Conservation (phyloP, 225 moss, liverwort and hornwort genomes). For the Pseudisothecium myosuroides region DNA sequence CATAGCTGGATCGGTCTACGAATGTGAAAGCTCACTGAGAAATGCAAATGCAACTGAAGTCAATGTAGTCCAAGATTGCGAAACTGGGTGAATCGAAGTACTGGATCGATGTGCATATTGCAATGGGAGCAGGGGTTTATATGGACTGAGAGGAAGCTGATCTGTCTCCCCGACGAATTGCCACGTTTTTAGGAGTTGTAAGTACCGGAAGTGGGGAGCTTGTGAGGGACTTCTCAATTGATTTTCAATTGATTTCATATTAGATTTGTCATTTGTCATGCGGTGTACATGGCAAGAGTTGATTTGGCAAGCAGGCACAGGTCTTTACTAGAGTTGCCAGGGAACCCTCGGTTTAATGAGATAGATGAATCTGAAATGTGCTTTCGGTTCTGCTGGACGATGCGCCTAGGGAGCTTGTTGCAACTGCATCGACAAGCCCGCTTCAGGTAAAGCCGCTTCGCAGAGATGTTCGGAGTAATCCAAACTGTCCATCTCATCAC, state of each 20-base stretch:
- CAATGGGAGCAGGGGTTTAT: not conserved
- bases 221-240: not conserved
- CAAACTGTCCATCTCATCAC: not conserved
- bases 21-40: not conserved
- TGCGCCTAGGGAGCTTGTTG: not conserved
- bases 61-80: not conserved
- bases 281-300: not conserved
- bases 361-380: not conserved
- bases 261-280: not conserved
- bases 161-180: not conserved
- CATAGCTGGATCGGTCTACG: not conserved
- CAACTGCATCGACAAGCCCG: not conserved
- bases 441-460: not conserved
- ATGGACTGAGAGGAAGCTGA: not conserved
- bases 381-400: not conserved
- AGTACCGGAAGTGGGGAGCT: not conserved
- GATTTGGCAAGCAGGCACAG: not conserved
- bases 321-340: not conserved
- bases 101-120: not conserved
- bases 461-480: not conserved
- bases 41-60: too few species aligned
- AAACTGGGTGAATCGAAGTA: not conserved
- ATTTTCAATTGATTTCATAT: not conserved
- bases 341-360: too few species aligned
- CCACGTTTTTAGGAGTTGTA: not conserved